These are phyloP conservation scores for Camelina sativa DNA, from an alignment of 345 rosid genomes.

Conservation along the genomic window DNA sequence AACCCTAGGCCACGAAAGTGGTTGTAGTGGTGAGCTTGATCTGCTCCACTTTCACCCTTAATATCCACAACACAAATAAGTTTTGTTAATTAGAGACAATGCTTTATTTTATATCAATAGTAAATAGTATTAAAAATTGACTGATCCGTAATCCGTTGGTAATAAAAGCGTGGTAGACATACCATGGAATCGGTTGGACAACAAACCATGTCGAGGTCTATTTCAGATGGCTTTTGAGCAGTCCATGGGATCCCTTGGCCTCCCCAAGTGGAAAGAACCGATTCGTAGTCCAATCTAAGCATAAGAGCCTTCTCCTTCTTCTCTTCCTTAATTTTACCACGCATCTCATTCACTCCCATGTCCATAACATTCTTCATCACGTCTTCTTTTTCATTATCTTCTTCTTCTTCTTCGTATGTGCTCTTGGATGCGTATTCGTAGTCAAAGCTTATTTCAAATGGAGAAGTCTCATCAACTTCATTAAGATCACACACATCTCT, in stretches of 20 bases:
- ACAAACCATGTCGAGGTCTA: conserved; percentile 55
- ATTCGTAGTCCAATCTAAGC: conserved; percentile 68
- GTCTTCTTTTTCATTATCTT: conserved; percentile 34
- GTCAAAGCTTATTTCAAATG: conserved; percentile 73
- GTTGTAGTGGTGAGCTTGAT: conserved; percentile 14
- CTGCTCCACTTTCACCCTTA: conserved; percentile 32
- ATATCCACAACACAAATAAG: not conserved
- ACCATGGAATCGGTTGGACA: conserved; percentile 66
- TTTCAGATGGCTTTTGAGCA: conserved; percentile 57
- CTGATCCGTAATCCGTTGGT: not conserved
- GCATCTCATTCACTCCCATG: conserved; percentile 29
- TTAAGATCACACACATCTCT: conserved; percentile 41
- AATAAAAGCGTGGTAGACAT: conserved; percentile 5
- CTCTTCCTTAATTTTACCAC: conserved; percentile 42
- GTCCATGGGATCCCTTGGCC: conserved; percentile 83
- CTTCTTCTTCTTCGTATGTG: conserved; percentile 46
- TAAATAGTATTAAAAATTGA: not conserved
- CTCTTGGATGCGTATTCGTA: conserved; percentile 50
- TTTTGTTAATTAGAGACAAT: conserved; percentile 15
- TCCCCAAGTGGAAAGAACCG: conserved; percentile 72
- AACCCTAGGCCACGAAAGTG: conserved; percentile 19
- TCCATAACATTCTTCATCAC: conserved; percentile 43
- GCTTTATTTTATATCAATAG: not conserved
- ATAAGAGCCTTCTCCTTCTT: conserved; percentile 51
- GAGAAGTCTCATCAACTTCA: conserved; percentile 48